phyloP scores from a whole-genome alignment of 2,329 filamentous ascomycete genomes.

The Dactylellina drechsleri region DNA sequence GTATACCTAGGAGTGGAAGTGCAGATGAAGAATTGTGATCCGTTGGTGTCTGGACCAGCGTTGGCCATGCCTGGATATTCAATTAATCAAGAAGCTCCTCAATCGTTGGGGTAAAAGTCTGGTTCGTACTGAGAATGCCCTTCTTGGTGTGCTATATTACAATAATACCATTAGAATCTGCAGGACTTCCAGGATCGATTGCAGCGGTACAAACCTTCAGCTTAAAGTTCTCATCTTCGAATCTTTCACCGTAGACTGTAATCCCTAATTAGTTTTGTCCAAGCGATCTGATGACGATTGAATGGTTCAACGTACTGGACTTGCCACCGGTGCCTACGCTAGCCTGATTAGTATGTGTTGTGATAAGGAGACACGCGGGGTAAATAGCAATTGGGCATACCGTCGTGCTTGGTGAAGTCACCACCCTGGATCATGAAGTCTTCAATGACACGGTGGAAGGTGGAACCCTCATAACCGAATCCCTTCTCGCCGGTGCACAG shows the following conservation, averaged over 20 bases:
- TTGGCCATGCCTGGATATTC: slow-evolving; percentile 75
- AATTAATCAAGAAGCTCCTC: not conserved
- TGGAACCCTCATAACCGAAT: slow-evolving; percentile 82
- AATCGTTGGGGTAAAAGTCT: not conserved
- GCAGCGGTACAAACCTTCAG: slow-evolving; percentile 24
- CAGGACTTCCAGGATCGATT: not conserved
- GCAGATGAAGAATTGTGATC: slow-evolving; percentile 91
- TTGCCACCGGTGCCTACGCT: slow-evolving; percentile 82
- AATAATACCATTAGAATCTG: slow-evolving; percentile 5
- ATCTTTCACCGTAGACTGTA: slow-evolving; percentile 80
- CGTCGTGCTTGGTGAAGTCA: slow-evolving; percentile 92
- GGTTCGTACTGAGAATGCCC: slow-evolving; percentile 72
- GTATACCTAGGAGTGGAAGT: slow-evolving; percentile 74
- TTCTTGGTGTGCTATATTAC: slow-evolving; percentile 75
- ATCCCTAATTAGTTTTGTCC: slow-evolving; percentile 6
- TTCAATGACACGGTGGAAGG: slow-evolving; percentile 93
- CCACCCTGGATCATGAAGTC: slow-evolving; percentile 96
- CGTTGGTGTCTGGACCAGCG: slow-evolving; percentile 84
- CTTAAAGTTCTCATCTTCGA: slow-evolving; percentile 90
- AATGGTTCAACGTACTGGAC: slow-evolving; percentile 69
- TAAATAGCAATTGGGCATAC: slow-evolving; percentile 29
- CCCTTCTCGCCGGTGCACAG: slow-evolving; percentile 84
- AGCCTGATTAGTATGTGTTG: slow-evolving; percentile 43
- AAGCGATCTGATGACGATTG: not conserved
- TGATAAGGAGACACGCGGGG: slow-evolving; percentile 9